Conservation (phyloP, 371 early-diverging fungal genomes). For the Mucor racemosus region DNA sequence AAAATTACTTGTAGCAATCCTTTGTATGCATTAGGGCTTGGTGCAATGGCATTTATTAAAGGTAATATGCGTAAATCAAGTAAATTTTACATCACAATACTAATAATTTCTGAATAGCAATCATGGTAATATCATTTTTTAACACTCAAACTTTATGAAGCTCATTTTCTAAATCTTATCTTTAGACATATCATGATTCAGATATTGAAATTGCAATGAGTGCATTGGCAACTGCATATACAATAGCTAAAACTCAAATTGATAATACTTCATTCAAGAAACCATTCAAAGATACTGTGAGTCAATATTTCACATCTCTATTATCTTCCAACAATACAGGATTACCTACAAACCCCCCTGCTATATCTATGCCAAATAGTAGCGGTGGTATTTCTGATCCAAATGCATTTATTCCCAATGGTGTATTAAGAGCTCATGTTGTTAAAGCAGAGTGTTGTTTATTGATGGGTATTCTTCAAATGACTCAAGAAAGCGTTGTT, state of each 20-base stretch:
- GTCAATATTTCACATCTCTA: conserved; percentile 42
- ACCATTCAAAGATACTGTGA: conserved; percentile 44
- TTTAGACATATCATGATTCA: conserved; percentile 41
- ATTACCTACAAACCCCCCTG: conserved; percentile 34
- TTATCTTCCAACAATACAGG: conserved; percentile 33
- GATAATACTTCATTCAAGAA: conserved; percentile 37
- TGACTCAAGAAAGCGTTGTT: conserved; percentile 63
- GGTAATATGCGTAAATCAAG: conserved; percentile 15
- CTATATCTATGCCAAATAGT: conserved; percentile 26
- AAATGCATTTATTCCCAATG: conserved; percentile 51
- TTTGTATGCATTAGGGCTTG: conserved; percentile 50
- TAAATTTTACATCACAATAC: background rate
- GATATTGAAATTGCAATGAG: conserved; percentile 44
- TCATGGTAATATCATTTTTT: conserved; percentile 18
- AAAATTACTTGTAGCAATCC: conserved; percentile 35
- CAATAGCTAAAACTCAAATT: conserved; percentile 51
- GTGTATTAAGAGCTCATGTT: conserved; percentile 62
- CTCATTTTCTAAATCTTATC: background rate
- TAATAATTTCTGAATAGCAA: conserved; percentile 10
- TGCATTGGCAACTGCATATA: conserved; percentile 43
- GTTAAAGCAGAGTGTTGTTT: conserved; percentile 63
- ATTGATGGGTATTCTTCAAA: conserved; percentile 57
- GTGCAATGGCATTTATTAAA: conserved; percentile 57
- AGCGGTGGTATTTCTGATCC: conserved; percentile 23
- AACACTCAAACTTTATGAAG: background rate